phyloP scores from a whole-genome alignment of 805 yeast genomes.

The Metschnikowia santaceciliae region DNA sequence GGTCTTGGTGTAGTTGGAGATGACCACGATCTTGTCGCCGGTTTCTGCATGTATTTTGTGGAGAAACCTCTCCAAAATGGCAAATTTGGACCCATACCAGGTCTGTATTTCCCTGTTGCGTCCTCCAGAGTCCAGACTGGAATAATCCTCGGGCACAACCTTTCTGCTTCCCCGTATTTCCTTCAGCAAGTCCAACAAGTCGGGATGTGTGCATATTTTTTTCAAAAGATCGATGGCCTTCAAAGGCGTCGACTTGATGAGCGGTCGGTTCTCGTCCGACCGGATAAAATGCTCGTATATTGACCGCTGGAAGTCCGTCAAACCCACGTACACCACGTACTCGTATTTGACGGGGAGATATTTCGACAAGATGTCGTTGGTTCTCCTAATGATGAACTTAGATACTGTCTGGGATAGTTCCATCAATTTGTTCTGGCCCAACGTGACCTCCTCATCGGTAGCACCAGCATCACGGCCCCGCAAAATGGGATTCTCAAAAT shows the following conservation, averaged over 20 bases:
- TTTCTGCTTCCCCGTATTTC: slow-evolving; percentile 70
- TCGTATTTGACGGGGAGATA: slow-evolving; percentile 95
- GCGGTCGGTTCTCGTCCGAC: slow-evolving; percentile 68
- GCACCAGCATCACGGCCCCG: slow-evolving; percentile 89
- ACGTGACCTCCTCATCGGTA: slow-evolving; percentile 65
- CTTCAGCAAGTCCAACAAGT: slow-evolving; percentile 66
- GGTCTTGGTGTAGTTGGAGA: slow-evolving; percentile 93
- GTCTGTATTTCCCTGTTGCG: slow-evolving; percentile 71
- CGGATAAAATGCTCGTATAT: slow-evolving; percentile 72
- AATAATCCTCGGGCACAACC: slow-evolving; percentile 72
- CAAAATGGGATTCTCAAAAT: slow-evolving; percentile 76
- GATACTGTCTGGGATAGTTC: slow-evolving; percentile 77
- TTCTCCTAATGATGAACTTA: slow-evolving; percentile 87
- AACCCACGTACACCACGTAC: slow-evolving; percentile 88
- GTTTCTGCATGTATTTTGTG: slow-evolving; percentile 73
- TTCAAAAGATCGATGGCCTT: slow-evolving; percentile 86
- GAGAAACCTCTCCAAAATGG: slow-evolving; percentile 79
- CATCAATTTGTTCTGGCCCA: slow-evolving; percentile 64
- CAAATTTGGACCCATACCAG: slow-evolving; percentile 81
- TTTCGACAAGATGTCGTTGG: slow-evolving; percentile 90
- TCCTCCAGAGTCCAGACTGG: slow-evolving; percentile 39
- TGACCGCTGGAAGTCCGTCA: slow-evolving; percentile 70
- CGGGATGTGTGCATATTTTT: slow-evolving; percentile 93
- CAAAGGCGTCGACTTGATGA: slow-evolving; percentile 75
- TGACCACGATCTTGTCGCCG: slow-evolving; percentile 89